Base-by-base conservation (phyloP, 2,329 filamentous ascomycete species). In the Tolypocladium ovalisporum region DNA sequence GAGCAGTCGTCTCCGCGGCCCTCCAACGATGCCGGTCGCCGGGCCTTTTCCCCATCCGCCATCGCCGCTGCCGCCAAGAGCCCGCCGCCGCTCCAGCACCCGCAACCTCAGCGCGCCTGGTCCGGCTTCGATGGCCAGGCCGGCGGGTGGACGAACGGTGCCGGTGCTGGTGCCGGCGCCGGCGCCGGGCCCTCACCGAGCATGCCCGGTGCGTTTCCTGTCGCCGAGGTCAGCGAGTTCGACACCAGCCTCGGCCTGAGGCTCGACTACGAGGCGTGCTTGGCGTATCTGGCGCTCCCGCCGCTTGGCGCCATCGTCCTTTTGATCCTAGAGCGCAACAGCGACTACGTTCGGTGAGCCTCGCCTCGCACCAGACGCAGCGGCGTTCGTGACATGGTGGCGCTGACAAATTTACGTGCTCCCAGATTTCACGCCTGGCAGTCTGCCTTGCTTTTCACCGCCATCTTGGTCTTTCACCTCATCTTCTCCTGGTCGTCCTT, bases 391-490 rank as follows among this genome's bases (percentile, higher is more conserved):
- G 29, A 4, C 22, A 13, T 29, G 12, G 19, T 54, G 32, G 58
- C 66, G 47, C 47, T 34, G 55, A 37, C 24, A 32, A 39, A n/a
- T 15, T 52, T n/a, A 3, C 49, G 29, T 36, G 22, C 22, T 53
- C 58, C 39, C 63, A 93, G 89, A 62, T 97, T 97, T 65, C 94
- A 99, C 72, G 94, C 94, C 9, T 99, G 94, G 93, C 94, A 99
- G 74, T 89, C 88, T 8, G 86, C 87, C 62, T 78, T 96, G 66
- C 73, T 96, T 3, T 97, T 96, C 71, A 87, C 89, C 0, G 82
- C 82, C 54, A 67, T 84, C 58, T 83, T 92, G 72, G 73, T 96
- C 55, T 64, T 97, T 29, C 93, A 97, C 69, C 79, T 97, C 40
- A 75, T 97, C 47, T 87, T 97, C 71, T 87, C 86, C 15, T 96